Percentiles rank a stretch among this genome's conserved stretches.
phyloP scores from a whole-genome alignment of 768 basidiomycete species.

The Tulasnella sp. region DNA sequence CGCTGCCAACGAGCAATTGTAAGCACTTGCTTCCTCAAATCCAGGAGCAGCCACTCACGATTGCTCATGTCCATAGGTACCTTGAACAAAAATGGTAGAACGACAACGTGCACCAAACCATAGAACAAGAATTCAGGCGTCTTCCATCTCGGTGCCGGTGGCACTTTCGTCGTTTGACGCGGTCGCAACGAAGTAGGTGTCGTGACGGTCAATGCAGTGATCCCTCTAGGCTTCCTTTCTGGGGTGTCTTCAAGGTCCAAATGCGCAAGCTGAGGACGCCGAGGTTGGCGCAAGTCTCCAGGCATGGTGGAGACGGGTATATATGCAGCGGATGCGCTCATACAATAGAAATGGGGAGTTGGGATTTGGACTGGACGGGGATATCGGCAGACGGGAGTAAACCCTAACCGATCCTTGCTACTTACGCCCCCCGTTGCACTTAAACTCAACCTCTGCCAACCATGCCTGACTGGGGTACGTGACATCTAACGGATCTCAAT shows the following conservation, averaged over 20 bases:
- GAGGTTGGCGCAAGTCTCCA: background rate
- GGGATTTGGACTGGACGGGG: background rate
- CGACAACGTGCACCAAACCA: slow-evolving; percentile 45
- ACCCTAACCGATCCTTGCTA: background rate
- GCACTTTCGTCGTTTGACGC: background rate
- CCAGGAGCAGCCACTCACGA: slow-evolving; percentile 41
- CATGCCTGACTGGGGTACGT: no score
- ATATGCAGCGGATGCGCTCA: background rate
- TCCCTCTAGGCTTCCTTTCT: slow-evolving; percentile 4
- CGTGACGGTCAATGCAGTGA: slow-evolving; percentile 13
- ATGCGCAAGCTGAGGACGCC: background rate
- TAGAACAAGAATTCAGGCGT: slow-evolving; percentile 77
- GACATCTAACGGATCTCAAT: no score
- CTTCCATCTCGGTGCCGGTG: slow-evolving; percentile 53
- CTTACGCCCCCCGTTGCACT: no score
- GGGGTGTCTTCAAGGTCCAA: background rate
- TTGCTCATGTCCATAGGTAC: slow-evolving; percentile 62
- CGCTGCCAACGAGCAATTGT: slow-evolving; percentile 32
- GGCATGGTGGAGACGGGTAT: background rate
- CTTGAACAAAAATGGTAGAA: slow-evolving; percentile 66
- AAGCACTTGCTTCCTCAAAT: slow-evolving; percentile 3
- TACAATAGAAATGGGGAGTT: background rate
- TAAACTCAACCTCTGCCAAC: no score
- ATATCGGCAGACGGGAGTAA: background rate
- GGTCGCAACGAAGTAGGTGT: slow-evolving; percentile 10